Evolutionary conservation across 2,329 filamentous ascomycete species (phyloP).

Genomic region (Aspergillus eucalypticola): DNA sequence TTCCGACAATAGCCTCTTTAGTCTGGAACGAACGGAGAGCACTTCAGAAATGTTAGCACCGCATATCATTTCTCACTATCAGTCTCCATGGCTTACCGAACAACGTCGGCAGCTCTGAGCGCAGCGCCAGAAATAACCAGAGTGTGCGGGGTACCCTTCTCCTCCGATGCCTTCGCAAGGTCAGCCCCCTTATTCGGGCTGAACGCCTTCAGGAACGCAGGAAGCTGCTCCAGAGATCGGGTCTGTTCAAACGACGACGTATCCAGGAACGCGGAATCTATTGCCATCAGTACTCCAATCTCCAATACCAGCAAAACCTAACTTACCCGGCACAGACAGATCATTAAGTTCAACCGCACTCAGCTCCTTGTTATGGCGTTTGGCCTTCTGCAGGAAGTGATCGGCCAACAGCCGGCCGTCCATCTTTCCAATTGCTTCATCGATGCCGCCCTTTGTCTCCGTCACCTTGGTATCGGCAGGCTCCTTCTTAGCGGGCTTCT

Average conservation of each 20-base stretch:
- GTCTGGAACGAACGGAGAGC: conserved; percentile 75
- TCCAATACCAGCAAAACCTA: not conserved
- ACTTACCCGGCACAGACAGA: conserved; percentile 72
- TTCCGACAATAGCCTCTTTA: conserved; percentile 76
- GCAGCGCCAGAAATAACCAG: conserved; percentile 84
- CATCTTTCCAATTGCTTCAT: conserved; percentile 78
- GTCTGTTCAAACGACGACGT: conserved; percentile 71
- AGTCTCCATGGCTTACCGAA: conserved; percentile 54
- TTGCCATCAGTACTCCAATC: conserved; percentile 8
- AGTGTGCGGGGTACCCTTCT: conserved; percentile 77
- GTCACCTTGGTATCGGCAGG: conserved; percentile 30
- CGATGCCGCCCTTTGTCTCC: conserved; percentile 72
- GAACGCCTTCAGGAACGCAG: conserved; percentile 71
- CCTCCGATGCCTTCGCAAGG: conserved; percentile 65
- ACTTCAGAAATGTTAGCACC: conserved; percentile 43
- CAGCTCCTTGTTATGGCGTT: conserved; percentile 75
- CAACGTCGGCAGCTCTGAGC: conserved; percentile 80
- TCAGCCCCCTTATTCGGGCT: conserved; percentile 56
- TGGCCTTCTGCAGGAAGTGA: conserved; percentile 76
- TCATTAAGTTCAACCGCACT: conserved; percentile 84
- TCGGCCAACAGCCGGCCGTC: conserved; percentile 81
- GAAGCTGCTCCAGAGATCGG: conserved; percentile 70
- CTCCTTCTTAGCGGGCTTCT: conserved; percentile 24
- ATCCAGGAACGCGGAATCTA: conserved; percentile 74
- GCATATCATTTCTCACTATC: not conserved